These are phyloP conservation scores for Populus alba DNA, from an alignment of 345 rosid species.

Conservation along the genomic window DNA sequence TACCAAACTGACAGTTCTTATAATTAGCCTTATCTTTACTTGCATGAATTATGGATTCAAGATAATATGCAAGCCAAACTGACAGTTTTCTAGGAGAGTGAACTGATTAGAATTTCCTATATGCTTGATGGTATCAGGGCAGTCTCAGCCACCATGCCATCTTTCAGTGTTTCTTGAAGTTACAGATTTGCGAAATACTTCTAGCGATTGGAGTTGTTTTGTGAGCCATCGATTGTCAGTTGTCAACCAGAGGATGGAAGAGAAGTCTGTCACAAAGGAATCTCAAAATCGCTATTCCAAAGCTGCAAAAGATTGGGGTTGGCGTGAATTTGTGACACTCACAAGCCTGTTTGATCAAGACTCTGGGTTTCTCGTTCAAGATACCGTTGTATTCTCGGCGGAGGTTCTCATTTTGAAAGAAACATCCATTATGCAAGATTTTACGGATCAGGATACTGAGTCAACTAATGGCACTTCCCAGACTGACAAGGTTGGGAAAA, in stretches of 20 bases:
- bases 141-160: slow-evolving; percentile 99
- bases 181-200: slow-evolving; percentile 88
- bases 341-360: slow-evolving; percentile 98
- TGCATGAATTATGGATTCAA: neutral
- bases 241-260: slow-evolving; percentile 88
- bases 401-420: slow-evolving; percentile 99
- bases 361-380: slow-evolving; percentile 96
- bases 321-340: slow-evolving; percentile 99
- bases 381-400: slow-evolving; percentile 86
- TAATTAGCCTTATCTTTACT: neutral
- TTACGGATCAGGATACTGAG: slow-evolving; percentile 56
- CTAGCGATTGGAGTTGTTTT: slow-evolving; percentile 98
- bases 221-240: slow-evolving; percentile 98
- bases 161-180: slow-evolving; percentile 99
- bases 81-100: slow-evolving; percentile 3
- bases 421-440: slow-evolving; percentile 79
- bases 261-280: slow-evolving; percentile 95
- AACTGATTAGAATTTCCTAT: slow-evolving; percentile 39
- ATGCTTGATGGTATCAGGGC: slow-evolving; percentile 86
- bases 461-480: slow-evolving; percentile 40
- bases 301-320: slow-evolving; percentile 99
- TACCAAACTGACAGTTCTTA: neutral
- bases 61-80: neutral
- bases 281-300: slow-evolving; percentile 99
- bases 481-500: slow-evolving; percentile 55